Evolutionary conservation across 176 grass and related monocot species (phyloP), one percentile per base, ranked within the genome.

Genomic region (Avena eriantha): DNA sequence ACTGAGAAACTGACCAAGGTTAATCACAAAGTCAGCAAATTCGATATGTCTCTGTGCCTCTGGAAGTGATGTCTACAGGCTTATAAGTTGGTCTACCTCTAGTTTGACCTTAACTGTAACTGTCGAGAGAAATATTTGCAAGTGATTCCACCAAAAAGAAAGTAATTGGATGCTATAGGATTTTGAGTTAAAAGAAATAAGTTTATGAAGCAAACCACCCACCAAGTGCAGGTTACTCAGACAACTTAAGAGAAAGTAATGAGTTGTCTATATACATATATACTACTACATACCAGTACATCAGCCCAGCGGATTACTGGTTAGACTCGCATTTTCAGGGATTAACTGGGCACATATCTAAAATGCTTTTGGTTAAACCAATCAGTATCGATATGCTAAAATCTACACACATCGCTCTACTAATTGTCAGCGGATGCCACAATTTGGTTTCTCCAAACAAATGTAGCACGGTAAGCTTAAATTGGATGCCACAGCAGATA

Each of bases 171-270:
- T 61, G n/a, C 35, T 19, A 13, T 2, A 24, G 21, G 49, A 21
- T 54, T 81, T 81, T 81, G 57, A 43, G 77, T 12, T 34, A 59
- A 13, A 68, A 49, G 21, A 80, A 87, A 14, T 49, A 77, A 83
- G 26, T 66, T 81, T 8, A 64, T 57, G 23, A 68, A 59, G 10
- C 61, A 83, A 41, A 73, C 47, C 61, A 77, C 8, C 39, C 12
- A 68, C 41, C 26, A 88, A 61, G 43, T 50, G 53, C 12, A 47
- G 41, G 1, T 83, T 83, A 71, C 13, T 77, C 49, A 77, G 19
- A 50, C 11, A 14, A 4, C 71, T 36, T 79, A 70, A 83, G 21
- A 47, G 29, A 69, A 71, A 77, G 3, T 49, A 69, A 78, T 59
- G 51, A 15, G 22, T 59, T 39, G 67, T 71, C 51, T 56, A 56